Conservation (phyloP, 106 monocot species). For the Narthecium ossifragum region DNA sequence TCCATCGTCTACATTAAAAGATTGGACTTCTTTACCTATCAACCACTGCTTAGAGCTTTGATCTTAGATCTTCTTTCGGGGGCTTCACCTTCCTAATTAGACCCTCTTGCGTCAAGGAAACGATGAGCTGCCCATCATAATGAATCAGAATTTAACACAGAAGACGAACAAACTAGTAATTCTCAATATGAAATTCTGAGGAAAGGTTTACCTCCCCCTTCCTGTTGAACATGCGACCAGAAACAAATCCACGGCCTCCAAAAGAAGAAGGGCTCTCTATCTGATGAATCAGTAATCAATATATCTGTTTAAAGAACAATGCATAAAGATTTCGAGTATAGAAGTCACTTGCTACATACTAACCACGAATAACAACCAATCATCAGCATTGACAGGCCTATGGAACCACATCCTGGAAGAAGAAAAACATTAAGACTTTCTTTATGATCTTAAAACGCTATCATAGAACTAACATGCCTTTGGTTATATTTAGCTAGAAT, state of each 20-base stretch:
- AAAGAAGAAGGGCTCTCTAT: conserved; percentile 69
- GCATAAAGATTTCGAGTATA: background rate
- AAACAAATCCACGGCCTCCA: conserved; percentile 65
- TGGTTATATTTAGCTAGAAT: no score
- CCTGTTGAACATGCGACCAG: conserved; percentile 80
- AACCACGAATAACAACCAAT: conserved; percentile 79
- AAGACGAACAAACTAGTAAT: no score
- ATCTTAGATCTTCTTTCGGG: conserved; percentile 20
- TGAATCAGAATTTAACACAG: no score
- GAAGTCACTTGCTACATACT: conserved; percentile 3
- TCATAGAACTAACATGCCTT: no score
- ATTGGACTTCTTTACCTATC: background rate
- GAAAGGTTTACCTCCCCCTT: conserved; percentile 85
- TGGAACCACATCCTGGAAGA: conserved; percentile 90
- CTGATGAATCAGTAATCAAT: conserved; percentile 20
- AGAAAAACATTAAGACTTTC: background rate
- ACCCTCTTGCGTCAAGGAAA: conserved; percentile 76
- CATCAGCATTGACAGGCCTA: conserved; percentile 74
- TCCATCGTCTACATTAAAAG: no score
- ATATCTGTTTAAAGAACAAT: background rate
- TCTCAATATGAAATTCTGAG: no score
- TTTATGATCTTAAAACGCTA: no score
- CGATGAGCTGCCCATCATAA: conserved; percentile 65
- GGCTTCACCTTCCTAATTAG: conserved; percentile 35
- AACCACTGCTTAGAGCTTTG: conserved; percentile 44